phyloP scores from a whole-genome alignment of 108 stramenopile genomes.

The Skeletonema menzelii region DNA sequence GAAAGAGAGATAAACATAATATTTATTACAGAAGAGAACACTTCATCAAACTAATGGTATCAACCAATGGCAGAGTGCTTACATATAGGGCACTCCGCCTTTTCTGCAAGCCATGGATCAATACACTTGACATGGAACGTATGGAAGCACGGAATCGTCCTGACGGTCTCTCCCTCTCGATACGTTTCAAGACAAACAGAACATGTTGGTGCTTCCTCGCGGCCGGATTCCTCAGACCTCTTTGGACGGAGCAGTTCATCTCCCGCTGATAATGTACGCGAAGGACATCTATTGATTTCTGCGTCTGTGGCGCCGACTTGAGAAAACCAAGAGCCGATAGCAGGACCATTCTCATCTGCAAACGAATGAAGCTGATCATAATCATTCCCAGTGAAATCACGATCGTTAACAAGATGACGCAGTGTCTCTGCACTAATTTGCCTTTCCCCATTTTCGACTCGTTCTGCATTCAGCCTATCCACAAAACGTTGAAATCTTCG shows the following conservation, averaged over 20 bases:
- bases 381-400: conserved; percentile 56
- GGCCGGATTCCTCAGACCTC: neutral
- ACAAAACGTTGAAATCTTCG: conserved; percentile 40
- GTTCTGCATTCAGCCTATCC: conserved; percentile 47
- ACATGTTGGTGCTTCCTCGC: conserved; percentile 15
- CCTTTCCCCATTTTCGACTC: conserved; percentile 46
- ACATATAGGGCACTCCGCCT: conserved; percentile 58
- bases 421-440: conserved; percentile 38
- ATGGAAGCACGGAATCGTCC: conserved; percentile 62
- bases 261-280: conserved; percentile 15
- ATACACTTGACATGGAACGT: conserved; percentile 55
- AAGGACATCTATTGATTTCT: conserved; percentile 55
- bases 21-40: too few species aligned
- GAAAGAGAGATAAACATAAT: too few species aligned
- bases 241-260: conserved; percentile 37
- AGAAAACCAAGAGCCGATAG: conserved; percentile 37
- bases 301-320: conserved; percentile 49
- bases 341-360: conserved; percentile 55
- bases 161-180: conserved; percentile 33
- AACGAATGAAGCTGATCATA: conserved; percentile 45
- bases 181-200: conserved; percentile 54
- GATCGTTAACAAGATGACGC: conserved; percentile 37
- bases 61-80: conserved; percentile 57
- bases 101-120: conserved; percentile 52
- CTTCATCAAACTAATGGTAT: neutral